Evolutionary conservation across 345 rosid species (phyloP).

Genomic region (Fremontodendron californicum): DNA sequence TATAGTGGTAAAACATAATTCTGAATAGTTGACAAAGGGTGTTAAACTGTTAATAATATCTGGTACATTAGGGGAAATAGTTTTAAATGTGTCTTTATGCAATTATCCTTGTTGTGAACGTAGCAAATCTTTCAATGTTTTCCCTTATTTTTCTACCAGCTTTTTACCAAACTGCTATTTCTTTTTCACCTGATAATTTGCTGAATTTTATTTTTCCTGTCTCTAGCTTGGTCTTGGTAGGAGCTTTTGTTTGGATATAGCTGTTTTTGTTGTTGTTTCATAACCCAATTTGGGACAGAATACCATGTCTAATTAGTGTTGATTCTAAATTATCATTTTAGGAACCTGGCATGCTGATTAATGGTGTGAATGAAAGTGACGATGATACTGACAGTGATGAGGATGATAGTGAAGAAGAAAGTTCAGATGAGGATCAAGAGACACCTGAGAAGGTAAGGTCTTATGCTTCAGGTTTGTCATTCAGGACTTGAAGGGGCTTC

Average conservation of each 20-base stretch:
- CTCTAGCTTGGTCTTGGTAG: neutral
- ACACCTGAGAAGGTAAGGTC: slow-evolving; percentile 45
- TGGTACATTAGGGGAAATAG: neutral
- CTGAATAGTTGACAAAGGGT: neutral
- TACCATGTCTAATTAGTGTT: neutral
- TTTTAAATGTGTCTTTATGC: neutral
- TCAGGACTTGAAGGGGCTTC: neutral
- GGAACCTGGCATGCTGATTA: neutral
- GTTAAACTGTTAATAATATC: neutral
- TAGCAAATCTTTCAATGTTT: neutral
- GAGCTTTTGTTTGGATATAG: neutral
- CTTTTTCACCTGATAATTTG: neutral
- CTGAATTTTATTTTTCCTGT: too few relatives aligned
- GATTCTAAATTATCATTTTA: neutral
- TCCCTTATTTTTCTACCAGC: neutral
- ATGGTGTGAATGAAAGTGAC: slow-evolving; percentile 15
- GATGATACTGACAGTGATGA: slow-evolving; percentile 23
- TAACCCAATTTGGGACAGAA: neutral
- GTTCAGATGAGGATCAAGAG: slow-evolving; percentile 33
- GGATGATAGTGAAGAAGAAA: slow-evolving; percentile 28
- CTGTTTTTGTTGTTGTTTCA: neutral
- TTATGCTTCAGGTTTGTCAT: neutral
- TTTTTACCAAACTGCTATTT: neutral
- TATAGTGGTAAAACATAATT: neutral
- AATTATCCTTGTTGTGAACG: neutral